Evolutionary conservation across 352 stramenopile species (phyloP), one percentile per base, ranked within the genome.

Genomic region (Phytophthora constricta): DNA sequence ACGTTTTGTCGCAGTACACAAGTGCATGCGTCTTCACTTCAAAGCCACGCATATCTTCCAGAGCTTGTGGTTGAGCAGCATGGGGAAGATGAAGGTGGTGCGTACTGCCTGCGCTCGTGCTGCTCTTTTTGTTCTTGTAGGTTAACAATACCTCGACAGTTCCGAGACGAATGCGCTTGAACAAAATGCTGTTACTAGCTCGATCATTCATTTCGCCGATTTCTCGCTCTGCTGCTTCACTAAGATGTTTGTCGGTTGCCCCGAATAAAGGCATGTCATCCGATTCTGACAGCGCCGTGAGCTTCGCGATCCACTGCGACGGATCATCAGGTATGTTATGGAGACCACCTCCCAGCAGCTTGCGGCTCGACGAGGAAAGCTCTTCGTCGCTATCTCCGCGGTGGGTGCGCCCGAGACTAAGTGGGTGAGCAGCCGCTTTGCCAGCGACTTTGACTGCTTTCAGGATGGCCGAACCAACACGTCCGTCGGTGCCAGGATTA

Each of bases 1-100:
- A 96, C 26, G 84, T 91, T 68, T 96, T 96, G 65, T 96, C 85
- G 43, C 82, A 91, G 68, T 96, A 96, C 48, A 96, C 87, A 27
- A 96, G 80, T 19, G 87, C 82, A 46, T 92, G 87, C 26, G 92
- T 84, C 68, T 96, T 96, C 68, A 96, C 71, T 57, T 91, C 82
- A 49, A 96, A 92, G 8, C 87, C 87, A 4, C 86, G 81, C 84
- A 96, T 92, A 45, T 96, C 87, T 77, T 96, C 87, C 0, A 96
- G 65, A n/a, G 78, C 62, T 50, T 90, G 67, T 48, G 80, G 45
- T 70, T 79, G 19, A 55, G 55, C 19, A 22, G 52, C 9, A 20
- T 75, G 41, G 3, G 66, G 28, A 17, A 55, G 48, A 10, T 79
- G 53, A 5, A 63, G 20, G 22, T 70, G 33, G 19, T 54, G 31